Evolutionary conservation across 805 yeast genomes (phyloP), one percentile per base, ranked within the genome.

Genomic region (Pichia paraexigua): DNA sequence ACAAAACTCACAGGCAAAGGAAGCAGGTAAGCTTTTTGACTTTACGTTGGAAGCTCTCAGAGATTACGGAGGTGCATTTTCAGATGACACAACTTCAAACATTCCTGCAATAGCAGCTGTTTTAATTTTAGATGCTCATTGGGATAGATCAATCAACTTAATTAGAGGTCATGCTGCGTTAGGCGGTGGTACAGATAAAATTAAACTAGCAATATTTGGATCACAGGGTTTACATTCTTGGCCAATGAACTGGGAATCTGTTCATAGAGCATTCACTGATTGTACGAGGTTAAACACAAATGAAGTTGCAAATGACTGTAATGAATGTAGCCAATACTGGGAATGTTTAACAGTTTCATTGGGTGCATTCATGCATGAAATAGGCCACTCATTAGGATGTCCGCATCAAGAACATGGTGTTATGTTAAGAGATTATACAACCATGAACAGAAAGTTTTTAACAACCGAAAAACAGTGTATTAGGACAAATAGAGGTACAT

Each of bases 311-410:
- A 90, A 94, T 66, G 99, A 94, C 66, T 74, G 84, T 57, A 78
- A 80, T 59, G 85, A 91, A 63, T 85, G 96, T 65, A 86, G 94
- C 0, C 77, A 95, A 1, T 77, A 84, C 51, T 94, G 97, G 96
- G 97, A 92, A 67, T 86, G 95, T 60, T 68, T 86, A 44, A 85
- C 86, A 53, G 77, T 92, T 39, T 87, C 97, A 1, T 63, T 87
- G 59, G 98, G 99, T 44, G 97, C 98, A 0, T 91, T 90, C 60
- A 75, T 91, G 85, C 98, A 92, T 66, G 98, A 92, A 64, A 84
- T 92, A 48, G 98, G 99, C 1, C 98, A 92, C 65, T 70, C 80
- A 27, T 71, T 92, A 42, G 96, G 97, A 0, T 86, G 92, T 56
- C 97, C 98, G 0, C 98, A 92, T 68, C 94, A 90, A 66, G 86